Base-by-base conservation (phyloP, 805 yeast genomes). In the Schwanniomyces sp. region DNA sequence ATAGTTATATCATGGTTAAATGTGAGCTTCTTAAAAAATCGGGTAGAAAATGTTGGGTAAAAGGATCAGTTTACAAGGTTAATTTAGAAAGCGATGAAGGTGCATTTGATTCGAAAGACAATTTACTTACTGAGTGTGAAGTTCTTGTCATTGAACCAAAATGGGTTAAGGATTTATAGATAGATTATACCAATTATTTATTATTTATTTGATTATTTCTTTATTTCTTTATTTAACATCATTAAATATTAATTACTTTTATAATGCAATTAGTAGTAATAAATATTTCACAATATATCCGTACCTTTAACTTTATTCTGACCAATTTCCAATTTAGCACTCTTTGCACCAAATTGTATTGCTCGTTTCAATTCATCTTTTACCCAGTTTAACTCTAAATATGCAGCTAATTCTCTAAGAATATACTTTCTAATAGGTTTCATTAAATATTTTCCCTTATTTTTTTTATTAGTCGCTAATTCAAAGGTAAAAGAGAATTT, bases 311-410 rank as follows among this genome's bases (percentile, higher is more conserved):
- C 73, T 55, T 82, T 86, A 4, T 91, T 85, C 39, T 86, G 80
- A 1, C 92, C 92, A 3, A 82, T 75, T 52, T 87, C 91, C 85
- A 94, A 82, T 64, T 92, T 95, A 1, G 99, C 99, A 61, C 96
- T 86, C 52, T 87, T 84, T 0, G 98, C 88, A 0, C 99, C 99
- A 65, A 94, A 94, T 61, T 94, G 99, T 50, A 94, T 91, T 0
- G 99, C 99, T 41, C 99, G 74, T 61, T 94, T 94, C 1, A 86
- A 81, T 60, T 94, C 98, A 18, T 74, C 70, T 14, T 82, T 69
- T 0, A 91, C 94, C 62, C 75, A 76, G 0, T 52, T 61, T 29
- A 89, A 61, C 0, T 76, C 78, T 16, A 85, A 53, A 0, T 56
- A 62, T 0, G 52, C 53, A 0, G 97, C 97, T 7, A 88, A 58